Percentiles rank a stretch among this genome's conserved stretches.
Conservation (phyloP, 2,329 filamentous ascomycete genomes). For the Penicillium sp. region DNA sequence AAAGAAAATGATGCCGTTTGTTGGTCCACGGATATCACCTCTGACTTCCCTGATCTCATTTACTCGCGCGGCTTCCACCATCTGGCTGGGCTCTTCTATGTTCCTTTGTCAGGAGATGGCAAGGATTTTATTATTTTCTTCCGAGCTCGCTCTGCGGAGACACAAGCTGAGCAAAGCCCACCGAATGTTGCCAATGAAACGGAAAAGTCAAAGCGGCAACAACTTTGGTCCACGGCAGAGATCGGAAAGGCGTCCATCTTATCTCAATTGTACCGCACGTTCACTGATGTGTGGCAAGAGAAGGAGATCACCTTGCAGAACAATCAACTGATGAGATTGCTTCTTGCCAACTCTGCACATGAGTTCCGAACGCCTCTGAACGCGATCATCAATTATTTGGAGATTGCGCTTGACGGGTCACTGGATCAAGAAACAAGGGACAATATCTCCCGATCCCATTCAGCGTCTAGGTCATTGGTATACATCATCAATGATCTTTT, state of each 20-base stretch:
- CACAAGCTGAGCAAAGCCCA: not conserved
- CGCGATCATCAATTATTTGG: slow-evolving; percentile 92
- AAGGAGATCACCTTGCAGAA: slow-evolving; percentile 81
- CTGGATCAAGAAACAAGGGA: slow-evolving; percentile 80
- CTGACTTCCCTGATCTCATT: slow-evolving; percentile 77
- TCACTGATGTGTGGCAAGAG: slow-evolving; percentile 88
- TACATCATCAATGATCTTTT: slow-evolving; percentile 91
- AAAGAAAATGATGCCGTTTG: slow-evolving; percentile 71
- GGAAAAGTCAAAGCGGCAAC: slow-evolving; percentile 54
- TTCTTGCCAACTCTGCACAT: slow-evolving; percentile 84
- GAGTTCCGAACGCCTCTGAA: slow-evolving; percentile 88
- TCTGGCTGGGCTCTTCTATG: slow-evolving; percentile 75
- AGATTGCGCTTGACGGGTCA: slow-evolving; percentile 79
- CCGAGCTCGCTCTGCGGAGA: slow-evolving; percentile 60
- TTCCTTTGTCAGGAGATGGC: slow-evolving; percentile 73
- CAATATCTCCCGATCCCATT: slow-evolving; percentile 79
- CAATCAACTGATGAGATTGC: slow-evolving; percentile 73
- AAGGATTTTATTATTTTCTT: slow-evolving; percentile 88
- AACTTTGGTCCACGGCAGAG: slow-evolving; percentile 85
- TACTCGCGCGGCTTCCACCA: slow-evolving; percentile 77
- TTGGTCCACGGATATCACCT: slow-evolving; percentile 70
- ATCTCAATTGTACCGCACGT: slow-evolving; percentile 81
- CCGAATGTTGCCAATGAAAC: not conserved
- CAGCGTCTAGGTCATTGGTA: slow-evolving; percentile 84
- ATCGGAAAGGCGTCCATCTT: slow-evolving; percentile 83